Percentiles rank a stretch among this genome's conserved stretches.
Evolutionary conservation across 305 asterid genomes (phyloP).

Genomic region (Fraxinus sp.): DNA sequence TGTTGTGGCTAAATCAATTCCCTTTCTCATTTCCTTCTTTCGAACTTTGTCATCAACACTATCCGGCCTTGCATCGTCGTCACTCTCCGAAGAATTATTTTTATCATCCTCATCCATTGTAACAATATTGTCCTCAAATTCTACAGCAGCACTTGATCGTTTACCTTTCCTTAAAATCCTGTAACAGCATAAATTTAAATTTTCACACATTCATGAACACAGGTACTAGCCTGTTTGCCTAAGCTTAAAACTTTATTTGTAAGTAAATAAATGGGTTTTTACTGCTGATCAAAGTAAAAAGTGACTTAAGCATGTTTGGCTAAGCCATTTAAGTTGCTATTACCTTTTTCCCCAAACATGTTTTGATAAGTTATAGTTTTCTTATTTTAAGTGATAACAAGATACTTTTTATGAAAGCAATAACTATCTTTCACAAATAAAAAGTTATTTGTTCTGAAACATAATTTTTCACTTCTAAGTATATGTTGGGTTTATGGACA

Average conservation of each 20-base stretch:
- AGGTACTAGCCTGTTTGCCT: not conserved
- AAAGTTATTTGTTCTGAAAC: not conserved
- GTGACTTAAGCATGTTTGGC: no score
- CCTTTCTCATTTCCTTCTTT: slow-evolving; percentile 97
- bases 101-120: slow-evolving; percentile 39
- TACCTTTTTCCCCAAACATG: not conserved
- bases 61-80: slow-evolving; percentile 69
- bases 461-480: not conserved
- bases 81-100: slow-evolving; percentile 52
- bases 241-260: not conserved
- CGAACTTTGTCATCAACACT: slow-evolving; percentile 92
- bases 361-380: not conserved
- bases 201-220: not conserved
- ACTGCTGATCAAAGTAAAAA: not conserved
- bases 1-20: slow-evolving; percentile 96
- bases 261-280: not conserved
- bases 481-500: no score
- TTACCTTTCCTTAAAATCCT: slow-evolving; percentile 75
- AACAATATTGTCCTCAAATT: slow-evolving; percentile 40
- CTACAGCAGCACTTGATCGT: slow-evolving; percentile 46
- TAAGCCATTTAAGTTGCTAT: not conserved
- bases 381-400: not conserved
- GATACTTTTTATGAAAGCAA: not conserved
- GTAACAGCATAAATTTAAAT: not conserved
- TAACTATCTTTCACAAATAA: not conserved